phyloP scores from a whole-genome alignment of 768 basidiomycete genomes.

The Mycena capillaripes region DNA sequence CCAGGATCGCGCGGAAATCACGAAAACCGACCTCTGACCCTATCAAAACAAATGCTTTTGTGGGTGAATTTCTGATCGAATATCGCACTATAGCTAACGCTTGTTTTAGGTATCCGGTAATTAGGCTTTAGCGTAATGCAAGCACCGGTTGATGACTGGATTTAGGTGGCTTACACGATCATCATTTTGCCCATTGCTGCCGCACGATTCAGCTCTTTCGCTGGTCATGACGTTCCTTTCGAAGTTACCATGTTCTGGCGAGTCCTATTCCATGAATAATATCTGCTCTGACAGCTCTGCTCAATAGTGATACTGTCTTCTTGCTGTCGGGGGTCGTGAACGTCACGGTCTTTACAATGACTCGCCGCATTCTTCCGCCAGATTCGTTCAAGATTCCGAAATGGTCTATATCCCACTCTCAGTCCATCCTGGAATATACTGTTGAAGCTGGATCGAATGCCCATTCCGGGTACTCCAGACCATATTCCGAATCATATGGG shows the following conservation, averaged over 20 bases:
- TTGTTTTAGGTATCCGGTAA: slow-evolving; percentile 47
- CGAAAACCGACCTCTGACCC: slow-evolving; percentile 46
- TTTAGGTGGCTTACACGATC: slow-evolving; percentile 63
- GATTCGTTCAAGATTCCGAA: slow-evolving; percentile 47
- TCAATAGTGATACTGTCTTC: slow-evolving; percentile 53
- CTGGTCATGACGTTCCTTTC: slow-evolving; percentile 59
- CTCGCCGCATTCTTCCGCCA: slow-evolving; percentile 52
- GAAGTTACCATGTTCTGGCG: slow-evolving; percentile 60
- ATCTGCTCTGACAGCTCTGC: not conserved
- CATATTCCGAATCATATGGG: slow-evolving; percentile 30
- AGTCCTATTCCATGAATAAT: slow-evolving; percentile 27
- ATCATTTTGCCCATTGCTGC: slow-evolving; percentile 64
- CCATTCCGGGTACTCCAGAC: slow-evolving; percentile 41
- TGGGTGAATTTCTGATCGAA: slow-evolving; percentile 44
- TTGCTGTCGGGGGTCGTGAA: slow-evolving; percentile 55
- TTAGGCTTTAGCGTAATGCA: slow-evolving; percentile 23
- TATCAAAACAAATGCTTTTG: slow-evolving; percentile 67
- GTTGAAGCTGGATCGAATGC: slow-evolving; percentile 33
- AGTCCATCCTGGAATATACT: slow-evolving; percentile 33
- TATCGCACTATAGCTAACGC: slow-evolving; percentile 7
- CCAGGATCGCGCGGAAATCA: slow-evolving; percentile 41
- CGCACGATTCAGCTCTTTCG: slow-evolving; percentile 58
- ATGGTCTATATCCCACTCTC: slow-evolving; percentile 45
- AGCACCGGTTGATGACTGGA: not conserved
- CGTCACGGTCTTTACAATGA: slow-evolving; percentile 54